A percentile compares a stretch with the other conserved stretches of the same genome.
Conservation (phyloP, 2,329 filamentous ascomycete genomes). For the Aspergillus sp. region DNA sequence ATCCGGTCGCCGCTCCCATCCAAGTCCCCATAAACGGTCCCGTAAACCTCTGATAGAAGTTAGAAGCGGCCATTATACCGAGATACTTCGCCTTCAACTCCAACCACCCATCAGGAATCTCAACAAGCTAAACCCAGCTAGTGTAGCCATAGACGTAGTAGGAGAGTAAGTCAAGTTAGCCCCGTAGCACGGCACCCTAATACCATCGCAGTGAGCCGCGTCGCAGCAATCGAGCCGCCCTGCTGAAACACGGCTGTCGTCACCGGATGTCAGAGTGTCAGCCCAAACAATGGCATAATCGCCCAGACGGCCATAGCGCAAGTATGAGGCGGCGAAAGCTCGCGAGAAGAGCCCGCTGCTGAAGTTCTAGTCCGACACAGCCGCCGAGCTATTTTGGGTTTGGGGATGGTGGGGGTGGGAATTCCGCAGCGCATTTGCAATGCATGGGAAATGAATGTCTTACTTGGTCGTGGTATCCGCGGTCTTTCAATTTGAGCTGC, state of each 20-base stretch:
- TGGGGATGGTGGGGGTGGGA: neutral
- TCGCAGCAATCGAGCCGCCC: neutral
- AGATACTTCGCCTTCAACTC: neutral
- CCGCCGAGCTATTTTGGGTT: neutral
- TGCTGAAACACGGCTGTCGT: neutral
- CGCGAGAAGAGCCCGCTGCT: neutral
- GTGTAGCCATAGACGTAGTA: neutral
- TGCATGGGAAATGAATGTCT: neutral
- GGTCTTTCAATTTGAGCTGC: neutral
- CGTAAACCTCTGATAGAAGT: neutral
- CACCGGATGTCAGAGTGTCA: neutral
- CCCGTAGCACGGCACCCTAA: neutral
- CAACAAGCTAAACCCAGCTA: neutral
- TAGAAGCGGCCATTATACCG: neutral
- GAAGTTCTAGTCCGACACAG: neutral
- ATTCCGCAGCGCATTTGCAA: no score
- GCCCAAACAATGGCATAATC: neutral
- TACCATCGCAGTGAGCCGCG: neutral
- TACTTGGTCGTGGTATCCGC: slow-evolving; percentile 1
- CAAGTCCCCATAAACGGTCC: neutral
- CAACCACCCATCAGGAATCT: neutral
- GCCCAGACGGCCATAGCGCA: neutral
- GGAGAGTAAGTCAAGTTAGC: neutral
- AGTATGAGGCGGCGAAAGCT: neutral
- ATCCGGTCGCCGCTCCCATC: neutral